Evolutionary conservation across 228 moss, liverwort and hornwort genomes (phyloP), one percentile per base, ranked within the genome.

Genomic region (Sphagnum fallax): DNA sequence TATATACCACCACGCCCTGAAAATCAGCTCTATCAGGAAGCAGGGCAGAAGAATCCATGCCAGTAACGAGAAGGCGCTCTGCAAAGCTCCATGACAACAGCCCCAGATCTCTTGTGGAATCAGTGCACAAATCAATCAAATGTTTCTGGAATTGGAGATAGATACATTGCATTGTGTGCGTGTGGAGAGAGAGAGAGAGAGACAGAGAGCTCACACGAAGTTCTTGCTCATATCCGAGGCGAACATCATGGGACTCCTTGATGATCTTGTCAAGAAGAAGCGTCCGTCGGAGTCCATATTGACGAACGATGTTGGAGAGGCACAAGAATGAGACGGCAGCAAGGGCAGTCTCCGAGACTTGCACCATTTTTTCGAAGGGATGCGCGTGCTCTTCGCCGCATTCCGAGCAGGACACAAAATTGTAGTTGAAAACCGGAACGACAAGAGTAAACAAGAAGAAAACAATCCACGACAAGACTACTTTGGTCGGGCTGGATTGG

Each of bases 281-380:
- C 5, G 87, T 84, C 65, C 76, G 84, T 16, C 89, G 84, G 66
- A 96, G 74, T 50, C 95, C 95, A 69, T 86, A 89, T 48, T 84
- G 79, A 15, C 81, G 81, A 51, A 96, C 79, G 52, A 89, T 83
- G 14, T 81, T 81, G 10, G 89, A 83, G 6, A 96, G 72, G 61
- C 86, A 89, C 7, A 96, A 13, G 70, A 92, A 96, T 14, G 91
- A 92, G 58, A 96, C 86, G n/a, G 91, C 89, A 52, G 84, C 92
- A 67, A 96, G 67, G 51, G 81, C 68, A 59, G 91, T 75, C 71
- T 96, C 92, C 1, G 91, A 89, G 51, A 70, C 61, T 66, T 91
- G 85, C 58, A 96, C 95, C 10, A 91, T 80, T 6, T 58, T 16
- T 74, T 91, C 84, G 68, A 93, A 96, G 4, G 91, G 88, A 64